Base-by-base conservation (phyloP, 345 rosid genomes). In the Psidium friedrichsthalianum region DNA sequence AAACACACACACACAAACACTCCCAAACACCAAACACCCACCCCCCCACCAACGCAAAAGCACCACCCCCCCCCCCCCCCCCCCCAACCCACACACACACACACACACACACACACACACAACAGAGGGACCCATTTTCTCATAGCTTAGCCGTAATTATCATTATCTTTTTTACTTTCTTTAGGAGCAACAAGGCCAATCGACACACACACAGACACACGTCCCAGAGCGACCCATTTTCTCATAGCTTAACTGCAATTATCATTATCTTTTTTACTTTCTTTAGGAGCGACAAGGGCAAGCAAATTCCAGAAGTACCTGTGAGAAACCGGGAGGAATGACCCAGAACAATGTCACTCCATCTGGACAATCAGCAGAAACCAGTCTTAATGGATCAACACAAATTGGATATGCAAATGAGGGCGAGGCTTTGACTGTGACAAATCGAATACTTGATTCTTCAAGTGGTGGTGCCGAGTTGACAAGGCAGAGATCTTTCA, bases 241-340 rank as follows among this genome's bases (percentile, higher is more conserved):
- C 40, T 82, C 40, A 27, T 55, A 82, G 57, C 83, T 51, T 82
- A 29, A 51, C 36, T 1, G 44, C 78, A 64, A 32, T 64, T 42
- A 56, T 25, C 32, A 51, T 11, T 44, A 52, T 82, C 7, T 47
- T 83, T 51, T 64, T 59, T 56, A 4, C 25, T 51, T 84, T 56
- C 83, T 84, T 51, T 90, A 96, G 98, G 92, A 94, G 90, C 87
- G 86, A 64, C 88, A 88, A 87, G 90, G 87, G 69, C 91, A 90
- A 86, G n/a, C 85, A 59, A 89, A 90, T 76, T 83, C 92, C 78
- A 91, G 84, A 61, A 88, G 92, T 88, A 85, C 13, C 24, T 84
- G 91, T 56, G 92, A 85, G 85, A 83, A 85, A 56, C 91, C 76
- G 57, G 87, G 40, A 87, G 93, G 89, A 87, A 57, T 61, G 5